Percentiles rank a stretch among this genome's conserved stretches.
These are phyloP conservation scores for Candida chilensis DNA, from an alignment of 805 yeast species.

Conservation along the genomic window DNA sequence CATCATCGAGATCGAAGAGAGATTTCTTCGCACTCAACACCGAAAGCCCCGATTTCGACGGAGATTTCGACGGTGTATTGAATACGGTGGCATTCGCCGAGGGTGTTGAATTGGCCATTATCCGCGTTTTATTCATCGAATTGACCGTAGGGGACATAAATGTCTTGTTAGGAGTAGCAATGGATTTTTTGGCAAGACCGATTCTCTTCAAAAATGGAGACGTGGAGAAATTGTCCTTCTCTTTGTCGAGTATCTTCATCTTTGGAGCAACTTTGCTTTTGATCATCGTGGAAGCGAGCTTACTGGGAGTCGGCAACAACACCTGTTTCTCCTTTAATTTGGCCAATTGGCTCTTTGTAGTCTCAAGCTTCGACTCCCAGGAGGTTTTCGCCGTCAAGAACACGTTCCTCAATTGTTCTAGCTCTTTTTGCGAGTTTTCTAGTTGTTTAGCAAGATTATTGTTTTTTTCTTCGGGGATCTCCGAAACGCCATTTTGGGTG, in stretches of 20 bases:
- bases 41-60: no score
- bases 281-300: constrained; percentile 3
- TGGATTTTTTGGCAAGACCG: no score
- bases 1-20: no score
- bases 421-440: constrained; percentile 13
- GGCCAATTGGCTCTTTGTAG: constrained; percentile 17
- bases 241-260: constrained; percentile 5
- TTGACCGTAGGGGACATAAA: no score
- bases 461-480: constrained; percentile 11
- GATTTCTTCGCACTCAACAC: no score
- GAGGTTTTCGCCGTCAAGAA: constrained; percentile 20
- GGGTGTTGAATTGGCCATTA: no score
- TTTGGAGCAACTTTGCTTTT: constrained; percentile 6
- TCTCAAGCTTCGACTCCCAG: constrained; percentile 20
- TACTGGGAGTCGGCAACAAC: background rate
- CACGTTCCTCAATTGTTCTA: constrained; percentile 16
- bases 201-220: constrained; percentile 10
- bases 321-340: constrained; percentile 9
- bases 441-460: constrained; percentile 17
- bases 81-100: no score
- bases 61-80: no score
- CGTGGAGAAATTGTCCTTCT: constrained; percentile 6
- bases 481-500: constrained; percentile 10
- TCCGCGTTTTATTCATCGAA: no score
- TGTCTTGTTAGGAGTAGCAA: no score